These are phyloP conservation scores for Gentiana straminea DNA, from an alignment of 257 asterid genomes.

Conservation along the genomic window DNA sequence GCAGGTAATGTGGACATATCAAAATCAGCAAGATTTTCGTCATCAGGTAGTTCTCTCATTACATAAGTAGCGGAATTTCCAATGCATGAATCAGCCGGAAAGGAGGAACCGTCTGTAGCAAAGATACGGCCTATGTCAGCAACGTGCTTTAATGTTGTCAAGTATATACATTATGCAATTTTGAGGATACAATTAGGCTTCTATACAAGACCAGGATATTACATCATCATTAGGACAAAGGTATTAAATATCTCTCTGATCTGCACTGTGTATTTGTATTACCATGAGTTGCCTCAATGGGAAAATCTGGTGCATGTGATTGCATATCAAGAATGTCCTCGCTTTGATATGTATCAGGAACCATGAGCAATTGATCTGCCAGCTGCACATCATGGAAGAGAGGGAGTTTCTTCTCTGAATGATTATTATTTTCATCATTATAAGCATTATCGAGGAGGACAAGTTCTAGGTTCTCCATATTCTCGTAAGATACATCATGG, in stretches of 20 bases:
- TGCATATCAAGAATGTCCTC: conserved; percentile 22
- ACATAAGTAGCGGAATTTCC: conserved; percentile 21
- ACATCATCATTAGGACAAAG: conserved; percentile 16
- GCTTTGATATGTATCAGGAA: conserved; percentile 12
- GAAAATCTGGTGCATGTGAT: conserved; percentile 18
- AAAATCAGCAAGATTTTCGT: conserved; percentile 20
- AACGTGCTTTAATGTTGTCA: conserved; percentile 14
- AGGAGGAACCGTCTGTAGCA: conserved; percentile 11
- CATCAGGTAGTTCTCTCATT: conserved; percentile 15
- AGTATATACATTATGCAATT: conserved; percentile 19
- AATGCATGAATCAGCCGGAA: conserved; percentile 15
- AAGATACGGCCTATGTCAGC: conserved; percentile 6
- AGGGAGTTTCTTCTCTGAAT: conserved; percentile 20
- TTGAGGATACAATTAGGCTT: conserved; percentile 15
- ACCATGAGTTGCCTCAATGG: conserved; percentile 18
- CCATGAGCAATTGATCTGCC: conserved; percentile 17
- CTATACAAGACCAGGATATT: conserved; percentile 1
- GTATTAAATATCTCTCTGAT: conserved; percentile 6
- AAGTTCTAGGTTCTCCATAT: conserved; percentile 23
- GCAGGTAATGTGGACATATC: conserved; percentile 21
- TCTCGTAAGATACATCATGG: conserved; percentile 19
- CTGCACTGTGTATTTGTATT: conserved; percentile 11
- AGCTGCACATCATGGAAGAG: conserved; percentile 23
- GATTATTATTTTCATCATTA: conserved; percentile 21
- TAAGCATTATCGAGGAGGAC: conserved; percentile 73